Evolutionary conservation across 2,329 filamentous ascomycete species (phyloP), one percentile per base, ranked within the genome.

Genomic region (Tricladium varicosporioides): DNA sequence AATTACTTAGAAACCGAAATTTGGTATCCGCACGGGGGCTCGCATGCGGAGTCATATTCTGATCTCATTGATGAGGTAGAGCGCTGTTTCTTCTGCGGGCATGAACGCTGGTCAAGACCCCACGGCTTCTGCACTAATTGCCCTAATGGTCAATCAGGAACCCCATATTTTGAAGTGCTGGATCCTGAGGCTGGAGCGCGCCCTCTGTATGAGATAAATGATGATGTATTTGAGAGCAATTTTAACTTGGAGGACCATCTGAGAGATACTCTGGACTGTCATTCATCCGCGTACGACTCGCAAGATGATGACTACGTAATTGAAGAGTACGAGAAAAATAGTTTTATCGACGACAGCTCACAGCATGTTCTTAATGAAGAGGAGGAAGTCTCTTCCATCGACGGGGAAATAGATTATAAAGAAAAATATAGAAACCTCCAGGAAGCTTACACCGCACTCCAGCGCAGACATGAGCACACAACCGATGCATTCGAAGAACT

Each of bases 211-310:
- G 54, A 50, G 5, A 3, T 27, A 1, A 42, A 58, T 16, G 54
- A 60, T 5, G 46, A 59, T 43, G 19, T 33, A 16, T 27, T 7
- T 7, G 40, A 15, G 18, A 31, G 7, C n/a, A 36, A 14, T n/a
- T 18, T 11, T 13, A 44, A 44, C 15, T 42, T 42, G n/a, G 57
- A 61, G n/a, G 53, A 63, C 8, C 48, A 54, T 13, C 13, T 53
- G 1, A 56, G 57, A 11, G 27, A 36, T 1, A 63, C 62, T 44
- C 57, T 69, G 8, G 68, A 69, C 27, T 60, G 64, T 22, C 58
- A 65, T 5, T 60, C 61, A 1, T 66, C 65, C 0, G 68, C 68
- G 8, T 70, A 69, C 48, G 67, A 70, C 53, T 61, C 67, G 8
- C 63, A 66, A 53, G 65, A 69, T 40, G 63, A 61, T 1, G 27